phyloP scores from a whole-genome alignment of 495 filamentous ascomycete genomes.

The Staphylotrichum longicolle region DNA sequence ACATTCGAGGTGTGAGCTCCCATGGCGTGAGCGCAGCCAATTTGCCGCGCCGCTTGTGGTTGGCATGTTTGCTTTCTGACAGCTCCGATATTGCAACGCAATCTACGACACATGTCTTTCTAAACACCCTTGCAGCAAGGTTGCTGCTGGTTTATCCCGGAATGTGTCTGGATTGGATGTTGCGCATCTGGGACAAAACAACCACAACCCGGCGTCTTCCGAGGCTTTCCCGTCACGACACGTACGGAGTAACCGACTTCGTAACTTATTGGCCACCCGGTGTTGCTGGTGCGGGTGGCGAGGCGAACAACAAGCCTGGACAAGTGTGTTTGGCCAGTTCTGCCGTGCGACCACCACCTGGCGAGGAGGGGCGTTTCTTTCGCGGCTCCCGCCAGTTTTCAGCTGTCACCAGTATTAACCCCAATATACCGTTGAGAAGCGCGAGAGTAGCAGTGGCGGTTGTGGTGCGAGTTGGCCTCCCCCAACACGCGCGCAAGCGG shows the following conservation, averaged over 20 bases:
- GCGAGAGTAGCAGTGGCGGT: background rate
- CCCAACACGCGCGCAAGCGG: slow-evolving; percentile 6
- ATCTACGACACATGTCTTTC: slow-evolving; percentile 6
- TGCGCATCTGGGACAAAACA: background rate
- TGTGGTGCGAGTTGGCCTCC: background rate
- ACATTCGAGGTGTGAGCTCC: background rate
- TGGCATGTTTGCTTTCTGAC: background rate
- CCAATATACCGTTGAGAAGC: background rate
- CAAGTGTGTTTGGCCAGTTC: background rate
- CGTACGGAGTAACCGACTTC: background rate
- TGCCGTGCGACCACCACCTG: background rate
- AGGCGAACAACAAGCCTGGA: background rate
- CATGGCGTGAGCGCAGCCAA: background rate
- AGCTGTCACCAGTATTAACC: background rate
- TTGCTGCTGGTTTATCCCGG: background rate
- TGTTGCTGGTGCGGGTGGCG: background rate
- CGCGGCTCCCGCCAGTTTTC: background rate
- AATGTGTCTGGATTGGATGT: background rate
- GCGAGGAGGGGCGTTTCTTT: background rate
- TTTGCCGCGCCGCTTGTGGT: slow-evolving; percentile 5
- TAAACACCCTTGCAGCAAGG: background rate
- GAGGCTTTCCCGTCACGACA: background rate
- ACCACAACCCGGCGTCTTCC: background rate
- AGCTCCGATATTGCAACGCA: background rate
- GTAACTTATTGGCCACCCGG: background rate